These are phyloP conservation scores for Chloropicon primus DNA, from an alignment of 139 green algal species.

Conservation along the genomic window DNA sequence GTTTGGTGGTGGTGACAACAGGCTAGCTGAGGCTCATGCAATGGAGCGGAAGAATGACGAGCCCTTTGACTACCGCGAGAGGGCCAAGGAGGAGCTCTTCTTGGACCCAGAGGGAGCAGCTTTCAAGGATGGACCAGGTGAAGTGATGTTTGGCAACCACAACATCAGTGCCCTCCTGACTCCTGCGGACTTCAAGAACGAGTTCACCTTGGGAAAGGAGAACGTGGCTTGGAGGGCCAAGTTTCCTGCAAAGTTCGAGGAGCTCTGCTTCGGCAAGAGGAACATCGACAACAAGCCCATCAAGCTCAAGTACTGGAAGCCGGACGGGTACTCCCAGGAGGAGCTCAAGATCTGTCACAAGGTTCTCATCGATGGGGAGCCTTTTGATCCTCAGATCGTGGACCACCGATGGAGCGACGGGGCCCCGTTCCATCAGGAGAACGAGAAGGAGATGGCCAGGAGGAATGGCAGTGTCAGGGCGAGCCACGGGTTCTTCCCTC, in stretches of 20 bases:
- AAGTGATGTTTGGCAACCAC: background rate
- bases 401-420: background rate
- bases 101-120: background rate
- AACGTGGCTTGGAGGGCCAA: background rate
- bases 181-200: background rate
- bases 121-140: background rate
- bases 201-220: background rate
- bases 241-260: background rate
- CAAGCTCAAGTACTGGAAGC: background rate
- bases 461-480: background rate
- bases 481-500: background rate
- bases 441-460: background rate
- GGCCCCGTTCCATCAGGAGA: background rate
- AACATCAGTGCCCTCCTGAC: background rate
- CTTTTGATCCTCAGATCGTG: background rate
- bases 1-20: no score
- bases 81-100: background rate
- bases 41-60: background rate
- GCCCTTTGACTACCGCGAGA: background rate
- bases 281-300: background rate
- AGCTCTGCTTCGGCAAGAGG: background rate
- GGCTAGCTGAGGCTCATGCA: no score
- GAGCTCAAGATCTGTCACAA: background rate
- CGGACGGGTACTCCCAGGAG: background rate
- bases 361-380: background rate